phyloP scores from a whole-genome alignment of 805 yeast genomes.

The Teunomyces pallodes region DNA sequence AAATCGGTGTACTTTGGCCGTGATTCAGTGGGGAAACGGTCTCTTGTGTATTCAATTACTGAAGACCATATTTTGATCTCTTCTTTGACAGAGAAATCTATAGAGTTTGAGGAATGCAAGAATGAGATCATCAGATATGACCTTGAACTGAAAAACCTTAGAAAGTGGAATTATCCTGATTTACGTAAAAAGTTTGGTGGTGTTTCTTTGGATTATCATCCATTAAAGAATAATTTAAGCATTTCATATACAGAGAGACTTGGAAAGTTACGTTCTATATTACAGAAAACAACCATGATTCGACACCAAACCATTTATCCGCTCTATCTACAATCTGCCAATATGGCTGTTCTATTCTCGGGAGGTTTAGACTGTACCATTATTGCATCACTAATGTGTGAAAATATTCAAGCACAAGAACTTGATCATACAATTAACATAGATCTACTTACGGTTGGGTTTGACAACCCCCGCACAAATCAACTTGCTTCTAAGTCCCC shows the following conservation, averaged over 20 bases:
- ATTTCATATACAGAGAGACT: neutral
- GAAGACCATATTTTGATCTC: conserved; percentile 40
- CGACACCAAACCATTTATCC: conserved; percentile 66
- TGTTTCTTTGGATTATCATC: neutral
- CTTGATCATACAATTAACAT: conserved; percentile 27
- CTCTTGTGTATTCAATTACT: conserved; percentile 50
- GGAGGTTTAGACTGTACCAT: conserved; percentile 96
- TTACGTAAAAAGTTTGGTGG: neutral
- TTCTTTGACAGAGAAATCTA: conserved; percentile 17
- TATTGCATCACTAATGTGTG: conserved; percentile 53
- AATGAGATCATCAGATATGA: conserved; percentile 50
- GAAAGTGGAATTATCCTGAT: neutral
- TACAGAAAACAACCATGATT: conserved; percentile 41
- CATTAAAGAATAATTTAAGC: neutral
- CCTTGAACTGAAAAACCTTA: conserved; percentile 9
- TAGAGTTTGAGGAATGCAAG: conserved; percentile 50
- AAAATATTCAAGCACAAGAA: conserved; percentile 17
- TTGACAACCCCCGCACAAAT: conserved; percentile 81
- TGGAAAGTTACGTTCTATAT: conserved; percentile 13
- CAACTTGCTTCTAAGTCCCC: conserved; percentile 67
- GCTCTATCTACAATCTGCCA: conserved; percentile 8
- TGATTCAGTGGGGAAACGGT: conserved; percentile 79
- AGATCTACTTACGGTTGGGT: conserved; percentile 89
- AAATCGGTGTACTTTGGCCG: conserved; percentile 69
- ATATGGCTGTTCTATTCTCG: conserved; percentile 70